Base-by-base conservation (phyloP, 257 asterid species). In the Capsicum chinense region DNA sequence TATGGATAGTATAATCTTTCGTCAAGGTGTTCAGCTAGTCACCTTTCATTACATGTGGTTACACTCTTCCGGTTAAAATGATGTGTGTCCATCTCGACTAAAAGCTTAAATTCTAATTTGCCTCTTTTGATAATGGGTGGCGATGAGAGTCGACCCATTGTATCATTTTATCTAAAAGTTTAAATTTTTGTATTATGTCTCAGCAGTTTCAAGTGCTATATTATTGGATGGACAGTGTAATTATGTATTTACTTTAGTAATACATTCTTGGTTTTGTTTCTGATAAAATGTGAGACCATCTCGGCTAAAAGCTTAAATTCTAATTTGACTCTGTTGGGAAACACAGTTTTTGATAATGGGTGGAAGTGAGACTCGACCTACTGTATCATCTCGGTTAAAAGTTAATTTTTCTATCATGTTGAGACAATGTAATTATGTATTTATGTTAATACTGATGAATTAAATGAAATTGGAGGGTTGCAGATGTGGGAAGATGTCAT, bases 401-500 rank as follows among this genome's bases (percentile, higher is more conserved):
- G 69, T 5, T 26, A 9, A 26, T 10, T 3, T 11, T 60, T 63
- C 5, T 66, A 8, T 13, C 14, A 35, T 12, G 74, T 66, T 5
- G 56, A 39, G 4, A 8, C 3, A 69, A 16, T 37, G 83, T 39
- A 16, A 35, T 17, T 17, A 13, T 54, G 9, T 62, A 60, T 17
- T 10, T 62, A 19, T 60, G 50, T 47, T 56, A 44, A 17, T 21
- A 35, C 13, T 42, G 60, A 62, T 57, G 79, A 66, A n/a, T 70
- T 37, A 5, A 37, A 54, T 52, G 62, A 84, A 76, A 76, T 87
- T 26, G 84, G 59, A 21, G 33, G 5, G 70, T 39, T 86, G 89
- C 89, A 93, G 97, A 93, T 93, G 97, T 93, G 95, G 97, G 94
- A 91, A 89, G 91, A 90, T 88, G 91, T 91, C 26, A 88, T 91